A percentile compares a stretch with the other conserved stretches of the same genome.
Evolutionary conservation across 2,329 filamentous ascomycete genomes (phyloP).

Genomic region (Metarhizium robertsii): DNA sequence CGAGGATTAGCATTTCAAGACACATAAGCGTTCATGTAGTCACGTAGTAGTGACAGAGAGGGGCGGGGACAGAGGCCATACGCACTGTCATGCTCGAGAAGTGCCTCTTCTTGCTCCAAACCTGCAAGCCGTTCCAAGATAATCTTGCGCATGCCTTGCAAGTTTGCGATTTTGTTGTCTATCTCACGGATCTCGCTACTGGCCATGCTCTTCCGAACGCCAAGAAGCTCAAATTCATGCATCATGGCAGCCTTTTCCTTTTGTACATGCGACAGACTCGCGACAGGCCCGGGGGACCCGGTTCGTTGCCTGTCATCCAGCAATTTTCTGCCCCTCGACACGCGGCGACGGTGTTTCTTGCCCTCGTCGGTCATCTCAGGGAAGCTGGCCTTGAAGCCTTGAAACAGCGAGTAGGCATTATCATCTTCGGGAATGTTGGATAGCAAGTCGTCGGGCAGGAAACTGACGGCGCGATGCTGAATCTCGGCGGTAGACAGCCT

Average conservation of each 20-base stretch:
- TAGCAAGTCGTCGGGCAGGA: slow-evolving; percentile 83
- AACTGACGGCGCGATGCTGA: slow-evolving; percentile 82
- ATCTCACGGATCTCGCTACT: slow-evolving; percentile 94
- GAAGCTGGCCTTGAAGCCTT: slow-evolving; percentile 88
- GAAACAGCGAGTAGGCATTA: slow-evolving; percentile 85
- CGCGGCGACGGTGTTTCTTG: slow-evolving; percentile 60
- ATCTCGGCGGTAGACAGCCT: slow-evolving; percentile 88
- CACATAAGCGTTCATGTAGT: not conserved
- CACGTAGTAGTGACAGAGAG: not conserved
- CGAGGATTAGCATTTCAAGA: not conserved
- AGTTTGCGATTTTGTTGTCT: slow-evolving; percentile 90
- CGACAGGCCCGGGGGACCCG: slow-evolving; percentile 45
- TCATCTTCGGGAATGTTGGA: slow-evolving; percentile 79
- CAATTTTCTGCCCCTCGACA: slow-evolving; percentile 68
- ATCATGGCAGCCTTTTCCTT: slow-evolving; percentile 72
- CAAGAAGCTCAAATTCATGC: slow-evolving; percentile 83
- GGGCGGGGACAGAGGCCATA: slow-evolving; percentile 8
- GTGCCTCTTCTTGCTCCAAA: slow-evolving; percentile 81
- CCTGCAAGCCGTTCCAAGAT: slow-evolving; percentile 78
- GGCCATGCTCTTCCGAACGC: slow-evolving; percentile 93
- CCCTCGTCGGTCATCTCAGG: slow-evolving; percentile 62
- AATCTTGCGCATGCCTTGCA: slow-evolving; percentile 86
- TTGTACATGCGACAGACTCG: slow-evolving; percentile 63
- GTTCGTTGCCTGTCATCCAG: slow-evolving; percentile 50
- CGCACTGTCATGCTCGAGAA: slow-evolving; percentile 82